Evolutionary conservation across 371 early-diverging fungal genomes (phyloP), one percentile per base, ranked within the genome.

Genomic region (Polyrhizophydium stewartii): DNA sequence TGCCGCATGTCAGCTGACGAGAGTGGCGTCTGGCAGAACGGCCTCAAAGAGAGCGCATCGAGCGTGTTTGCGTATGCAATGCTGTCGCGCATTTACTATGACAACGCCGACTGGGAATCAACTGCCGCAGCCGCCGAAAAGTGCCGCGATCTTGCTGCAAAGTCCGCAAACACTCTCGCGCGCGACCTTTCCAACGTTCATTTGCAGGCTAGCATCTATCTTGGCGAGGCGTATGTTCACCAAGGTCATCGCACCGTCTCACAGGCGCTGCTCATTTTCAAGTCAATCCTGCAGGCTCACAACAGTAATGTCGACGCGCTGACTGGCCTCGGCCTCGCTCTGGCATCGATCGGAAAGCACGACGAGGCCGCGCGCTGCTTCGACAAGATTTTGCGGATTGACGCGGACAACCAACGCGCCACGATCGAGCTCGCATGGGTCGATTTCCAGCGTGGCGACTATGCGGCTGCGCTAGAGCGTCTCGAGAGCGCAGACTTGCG

Each of bases 301-400:
- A 22, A 33, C 56, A n/a, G 38, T 35, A 55, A 35, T 9, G 1
- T 37, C 2, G 9, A 0, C 37, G 35, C 37, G 6, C 40, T 45
- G 41, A 46, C 68, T 63, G 72, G 77, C 31, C 55, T 75, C 30
- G 76, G 81, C 2, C 55, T 70, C 35, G 73, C 68, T 25, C 60
- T 64, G 40, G 30, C 13, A 33, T 64, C 50, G 49, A 67, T 69
- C 49, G 58, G 70, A 19, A 71, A 82, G 41, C 71, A 68, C 24
- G 77, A 78, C n/a, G 83, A 86, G 58, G 87, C 87, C 1, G 68
- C 76, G 0, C 52, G 64, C 1, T 70, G 79, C 27, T 85, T 89
- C 35, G 69, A 81, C 57, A 68, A 75, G 28, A 78, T 87, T 0
- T 63, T 80, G 27, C 63, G 58, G 7, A 31, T 83, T 3, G 79